Conservation (phyloP, 345 rosid species). For the Heritiera littoralis region DNA sequence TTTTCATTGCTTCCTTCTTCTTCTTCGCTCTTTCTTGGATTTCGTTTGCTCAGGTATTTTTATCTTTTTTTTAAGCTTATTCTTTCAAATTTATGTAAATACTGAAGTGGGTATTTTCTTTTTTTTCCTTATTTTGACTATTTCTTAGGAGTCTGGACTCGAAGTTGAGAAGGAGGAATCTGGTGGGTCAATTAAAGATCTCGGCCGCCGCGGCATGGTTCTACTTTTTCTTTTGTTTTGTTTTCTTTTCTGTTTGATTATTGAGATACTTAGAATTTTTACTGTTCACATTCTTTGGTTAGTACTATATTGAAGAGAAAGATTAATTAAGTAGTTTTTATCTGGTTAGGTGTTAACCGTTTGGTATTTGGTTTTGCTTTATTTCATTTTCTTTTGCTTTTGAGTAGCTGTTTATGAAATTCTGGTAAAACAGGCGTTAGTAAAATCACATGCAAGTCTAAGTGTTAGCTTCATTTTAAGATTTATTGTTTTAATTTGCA, state of each 20-base stretch:
- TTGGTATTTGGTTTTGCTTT: not conserved
- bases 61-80: not conserved
- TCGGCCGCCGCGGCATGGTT: slow-evolving; percentile 98
- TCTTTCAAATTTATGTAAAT: slow-evolving; percentile 11
- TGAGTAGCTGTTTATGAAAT: not conserved
- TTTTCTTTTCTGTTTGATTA: not conserved
- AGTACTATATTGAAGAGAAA: too few species aligned
- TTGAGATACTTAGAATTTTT: not conserved
- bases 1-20: slow-evolving; percentile 31
- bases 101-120: not conserved
- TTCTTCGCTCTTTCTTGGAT: slow-evolving; percentile 37
- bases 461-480: not conserved
- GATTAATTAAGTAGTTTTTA: too few species aligned
- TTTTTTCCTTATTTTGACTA: not conserved
- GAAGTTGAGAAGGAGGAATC: slow-evolving; percentile 56
- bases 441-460: not conserved
- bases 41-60: slow-evolving; percentile 52
- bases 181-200: slow-evolving; percentile 50
- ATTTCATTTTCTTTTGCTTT: not conserved
- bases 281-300: not conserved
- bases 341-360: not conserved
- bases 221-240: slow-evolving; percentile 9
- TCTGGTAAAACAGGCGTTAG: not conserved
- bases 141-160: slow-evolving; percentile 44
- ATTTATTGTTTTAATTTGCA: not conserved